Evolutionary conservation across 2,329 filamentous ascomycete genomes (phyloP).

Genomic region (Pseudogymnoascus sp.): DNA sequence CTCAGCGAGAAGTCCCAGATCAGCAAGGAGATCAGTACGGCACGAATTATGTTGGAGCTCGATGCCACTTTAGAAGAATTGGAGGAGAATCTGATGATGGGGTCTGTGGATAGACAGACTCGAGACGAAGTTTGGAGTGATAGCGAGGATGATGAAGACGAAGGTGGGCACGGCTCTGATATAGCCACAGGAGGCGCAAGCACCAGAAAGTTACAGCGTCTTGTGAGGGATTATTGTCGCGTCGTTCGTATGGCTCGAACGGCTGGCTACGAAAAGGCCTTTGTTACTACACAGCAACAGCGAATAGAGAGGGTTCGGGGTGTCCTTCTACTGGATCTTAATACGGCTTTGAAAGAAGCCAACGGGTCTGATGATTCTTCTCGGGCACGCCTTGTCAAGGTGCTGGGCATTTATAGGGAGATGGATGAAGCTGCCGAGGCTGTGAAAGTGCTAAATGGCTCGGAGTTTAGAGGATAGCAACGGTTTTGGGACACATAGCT

Average conservation of each 20-base stretch:
- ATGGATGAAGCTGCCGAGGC: slow-evolving; percentile 54
- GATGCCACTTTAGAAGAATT: slow-evolving; percentile 55
- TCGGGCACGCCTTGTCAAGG: slow-evolving; percentile 40
- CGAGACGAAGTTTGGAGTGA: slow-evolving; percentile 28
- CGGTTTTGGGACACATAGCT: slow-evolving; percentile 35
- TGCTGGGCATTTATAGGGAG: slow-evolving; percentile 53
- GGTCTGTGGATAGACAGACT: slow-evolving; percentile 22
- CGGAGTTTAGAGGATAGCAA: slow-evolving; percentile 12
- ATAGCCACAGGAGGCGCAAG: slow-evolving; percentile 27
- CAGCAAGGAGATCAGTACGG: slow-evolving; percentile 53
- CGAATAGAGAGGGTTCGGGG: slow-evolving; percentile 51
- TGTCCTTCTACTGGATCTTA: slow-evolving; percentile 58
- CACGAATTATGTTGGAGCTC: slow-evolving; percentile 58
- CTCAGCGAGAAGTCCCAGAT: slow-evolving; percentile 62
- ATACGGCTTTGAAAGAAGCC: slow-evolving; percentile 52
- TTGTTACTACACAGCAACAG: slow-evolving; percentile 49
- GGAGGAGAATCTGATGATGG: slow-evolving; percentile 56
- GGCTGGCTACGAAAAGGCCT: slow-evolving; percentile 53
- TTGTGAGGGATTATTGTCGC: slow-evolving; percentile 51
- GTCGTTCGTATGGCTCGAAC: slow-evolving; percentile 43
- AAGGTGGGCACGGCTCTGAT: slow-evolving; percentile 22
- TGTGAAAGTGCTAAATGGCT: slow-evolving; percentile 39
- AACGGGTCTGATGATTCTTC: slow-evolving; percentile 34
- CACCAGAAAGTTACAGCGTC: slow-evolving; percentile 39
- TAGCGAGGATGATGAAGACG: slow-evolving; percentile 34